phyloP scores from a whole-genome alignment of 2,329 filamentous ascomycete species.

The Cryphonectria radicalis region DNA sequence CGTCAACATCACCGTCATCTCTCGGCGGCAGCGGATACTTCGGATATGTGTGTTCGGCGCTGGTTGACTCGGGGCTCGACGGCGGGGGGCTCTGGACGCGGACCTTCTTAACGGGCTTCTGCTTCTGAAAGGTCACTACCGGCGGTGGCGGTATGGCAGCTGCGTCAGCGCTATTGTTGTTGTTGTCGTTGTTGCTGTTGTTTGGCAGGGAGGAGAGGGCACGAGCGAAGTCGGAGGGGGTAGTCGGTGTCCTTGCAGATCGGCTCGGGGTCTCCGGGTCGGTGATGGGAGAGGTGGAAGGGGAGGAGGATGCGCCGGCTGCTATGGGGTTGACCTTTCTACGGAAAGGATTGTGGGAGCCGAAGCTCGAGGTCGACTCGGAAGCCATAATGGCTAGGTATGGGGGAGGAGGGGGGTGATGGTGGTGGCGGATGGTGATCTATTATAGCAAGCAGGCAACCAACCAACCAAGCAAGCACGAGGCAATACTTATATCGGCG shows the following conservation, averaged over 20 bases:
- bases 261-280: neutral
- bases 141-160: constrained; percentile 38
- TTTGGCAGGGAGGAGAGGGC: constrained; percentile 19
- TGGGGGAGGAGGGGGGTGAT: neutral
- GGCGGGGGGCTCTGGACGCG: constrained; percentile 68
- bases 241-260: constrained; percentile 15
- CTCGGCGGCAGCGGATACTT: constrained; percentile 38
- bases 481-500: neutral
- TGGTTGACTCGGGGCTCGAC: constrained; percentile 58
- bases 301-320: constrained; percentile 23
- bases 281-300: constrained; percentile 32
- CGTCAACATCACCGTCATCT: constrained; percentile 38
- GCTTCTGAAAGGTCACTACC: constrained; percentile 43
- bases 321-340: constrained; percentile 41
- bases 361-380: constrained; percentile 38
- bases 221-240: constrained; percentile 31
- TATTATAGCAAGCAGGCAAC: neutral
- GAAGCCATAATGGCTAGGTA: constrained; percentile 38
- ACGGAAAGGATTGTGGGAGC: constrained; percentile 59
- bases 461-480: neutral
- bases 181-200: constrained; percentile 8
- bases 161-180: neutral
- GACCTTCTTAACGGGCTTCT: constrained; percentile 68
- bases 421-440: constrained; percentile 6
- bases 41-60: constrained; percentile 36